phyloP scores from a whole-genome alignment of 768 basidiomycete species.

The Mycena crocata region DNA sequence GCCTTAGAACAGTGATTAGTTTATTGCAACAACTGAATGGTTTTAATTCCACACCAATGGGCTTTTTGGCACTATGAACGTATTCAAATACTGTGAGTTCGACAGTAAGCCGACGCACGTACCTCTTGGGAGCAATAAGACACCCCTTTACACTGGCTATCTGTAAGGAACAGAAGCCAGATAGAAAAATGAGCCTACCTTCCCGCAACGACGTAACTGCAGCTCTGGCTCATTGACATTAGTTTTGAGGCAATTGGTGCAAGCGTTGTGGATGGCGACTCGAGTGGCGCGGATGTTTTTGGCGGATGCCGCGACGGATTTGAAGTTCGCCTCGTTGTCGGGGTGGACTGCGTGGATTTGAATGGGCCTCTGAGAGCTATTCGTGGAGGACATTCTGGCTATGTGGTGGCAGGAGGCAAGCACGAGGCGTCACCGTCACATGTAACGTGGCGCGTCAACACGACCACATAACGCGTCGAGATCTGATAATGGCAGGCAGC shows the following conservation, averaged over 20 bases:
- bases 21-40: too few species aligned
- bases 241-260: not conserved
- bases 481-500: too few species aligned
- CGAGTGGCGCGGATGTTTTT: not conserved
- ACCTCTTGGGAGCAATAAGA: slow-evolving; percentile 21
- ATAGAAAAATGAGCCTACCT: not conserved
- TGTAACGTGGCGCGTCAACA: not conserved
- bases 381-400: not conserved
- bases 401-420: not conserved
- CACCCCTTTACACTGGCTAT: slow-evolving; percentile 2
- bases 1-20: not conserved
- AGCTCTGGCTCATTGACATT: not conserved
- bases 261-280: not conserved
- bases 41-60: not conserved
- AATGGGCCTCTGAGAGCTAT: not conserved
- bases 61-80: not conserved
- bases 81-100: not conserved
- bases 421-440: not conserved
- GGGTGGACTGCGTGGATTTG: slow-evolving; percentile 14
- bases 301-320: not conserved
- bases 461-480: not conserved
- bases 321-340: slow-evolving; percentile 18
- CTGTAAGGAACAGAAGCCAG: not conserved
- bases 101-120: not conserved
- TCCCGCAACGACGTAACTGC: not conserved